These are phyloP conservation scores for Isabelozyma pseudorhagii DNA, from an alignment of 805 yeast species.

Conservation along the genomic window DNA sequence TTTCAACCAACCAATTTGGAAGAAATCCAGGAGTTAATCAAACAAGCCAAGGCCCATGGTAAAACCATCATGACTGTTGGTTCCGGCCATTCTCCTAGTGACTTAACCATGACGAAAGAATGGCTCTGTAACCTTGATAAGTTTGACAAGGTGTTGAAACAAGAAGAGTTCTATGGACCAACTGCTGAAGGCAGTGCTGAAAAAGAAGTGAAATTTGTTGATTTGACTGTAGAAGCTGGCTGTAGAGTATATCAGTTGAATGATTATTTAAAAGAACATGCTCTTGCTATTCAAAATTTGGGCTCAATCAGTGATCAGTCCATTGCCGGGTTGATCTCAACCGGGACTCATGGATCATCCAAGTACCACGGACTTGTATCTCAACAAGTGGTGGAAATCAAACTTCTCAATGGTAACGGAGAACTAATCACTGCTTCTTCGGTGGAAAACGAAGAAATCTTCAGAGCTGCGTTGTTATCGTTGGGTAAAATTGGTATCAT, in stretches of 20 bases:
- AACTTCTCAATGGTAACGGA: conserved; percentile 75
- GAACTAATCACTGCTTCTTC: conserved; percentile 66
- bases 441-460: conserved; percentile 58
- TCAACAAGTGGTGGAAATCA: conserved; percentile 78
- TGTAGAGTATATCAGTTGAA: conserved; percentile 73
- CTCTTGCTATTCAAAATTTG: conserved; percentile 81
- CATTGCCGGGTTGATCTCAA: conserved; percentile 91
- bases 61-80: conserved; percentile 84
- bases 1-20: conserved; percentile 73
- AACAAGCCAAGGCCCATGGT: conserved; percentile 53
- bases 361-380: conserved; percentile 89
- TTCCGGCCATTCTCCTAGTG: conserved; percentile 93
- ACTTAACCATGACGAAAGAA: conserved; percentile 79
- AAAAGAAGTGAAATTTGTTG: conserved; percentile 63
- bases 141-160: conserved; percentile 51
- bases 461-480: conserved; percentile 79
- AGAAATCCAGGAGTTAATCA: conserved; percentile 67
- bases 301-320: conserved; percentile 95
- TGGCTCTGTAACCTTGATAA: conserved; percentile 88
- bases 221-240: conserved; percentile 94
- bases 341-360: conserved; percentile 96
- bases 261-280: conserved; percentile 56
- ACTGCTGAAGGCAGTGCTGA: conserved; percentile 10
- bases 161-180: conserved; percentile 46
- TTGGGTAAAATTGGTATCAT: conserved; percentile 91